A percentile compares a stretch with the other conserved stretches of the same genome.
These are phyloP conservation scores for Nitzschia inconspicua DNA, from an alignment of 108 stramenopile genomes.

Conservation along the genomic window DNA sequence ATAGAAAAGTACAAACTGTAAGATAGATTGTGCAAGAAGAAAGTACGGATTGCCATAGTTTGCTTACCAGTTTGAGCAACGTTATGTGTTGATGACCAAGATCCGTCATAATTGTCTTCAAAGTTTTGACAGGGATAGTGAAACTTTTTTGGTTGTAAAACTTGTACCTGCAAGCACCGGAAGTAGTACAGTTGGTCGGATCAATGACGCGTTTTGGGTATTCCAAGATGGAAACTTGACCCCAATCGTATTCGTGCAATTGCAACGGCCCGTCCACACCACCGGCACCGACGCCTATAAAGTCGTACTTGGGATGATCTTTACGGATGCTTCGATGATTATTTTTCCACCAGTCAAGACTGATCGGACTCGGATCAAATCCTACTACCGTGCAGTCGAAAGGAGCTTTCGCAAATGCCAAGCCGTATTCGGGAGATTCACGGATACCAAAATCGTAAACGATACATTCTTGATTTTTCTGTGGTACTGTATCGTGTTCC, in stretches of 20 bases:
- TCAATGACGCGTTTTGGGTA: constrained; percentile 1
- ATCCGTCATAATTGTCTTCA: not conserved
- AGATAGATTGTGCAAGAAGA: too few species aligned
- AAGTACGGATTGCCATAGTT: too few species aligned
- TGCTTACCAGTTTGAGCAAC: constrained; percentile 1
- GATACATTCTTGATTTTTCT: constrained; percentile 6
- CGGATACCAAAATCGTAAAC: constrained; percentile 34
- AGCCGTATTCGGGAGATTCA: constrained; percentile 7
- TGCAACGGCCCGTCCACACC: constrained; percentile 11
- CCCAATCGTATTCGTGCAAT: constrained; percentile 20
- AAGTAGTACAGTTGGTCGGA: not conserved
- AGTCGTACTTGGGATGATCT: constrained; percentile 2
- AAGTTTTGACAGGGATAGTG: constrained; percentile 1
- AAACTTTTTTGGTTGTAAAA: constrained; percentile 3
- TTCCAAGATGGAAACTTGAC: constrained; percentile 7
- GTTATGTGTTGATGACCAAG: not conserved
- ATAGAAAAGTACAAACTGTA: too few species aligned
- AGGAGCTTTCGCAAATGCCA: not conserved
- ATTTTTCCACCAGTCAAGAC: constrained; percentile 6
- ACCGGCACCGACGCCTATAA: constrained; percentile 13
- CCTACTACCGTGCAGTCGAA: constrained; percentile 11
- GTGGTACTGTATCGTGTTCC: not conserved
- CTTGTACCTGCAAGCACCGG: not conserved
- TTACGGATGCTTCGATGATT: not conserved
- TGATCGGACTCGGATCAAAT: constrained; percentile 21